Evolutionary conservation across 345 rosid genomes (phyloP).

Genomic region (Eutrema japonicum): DNA sequence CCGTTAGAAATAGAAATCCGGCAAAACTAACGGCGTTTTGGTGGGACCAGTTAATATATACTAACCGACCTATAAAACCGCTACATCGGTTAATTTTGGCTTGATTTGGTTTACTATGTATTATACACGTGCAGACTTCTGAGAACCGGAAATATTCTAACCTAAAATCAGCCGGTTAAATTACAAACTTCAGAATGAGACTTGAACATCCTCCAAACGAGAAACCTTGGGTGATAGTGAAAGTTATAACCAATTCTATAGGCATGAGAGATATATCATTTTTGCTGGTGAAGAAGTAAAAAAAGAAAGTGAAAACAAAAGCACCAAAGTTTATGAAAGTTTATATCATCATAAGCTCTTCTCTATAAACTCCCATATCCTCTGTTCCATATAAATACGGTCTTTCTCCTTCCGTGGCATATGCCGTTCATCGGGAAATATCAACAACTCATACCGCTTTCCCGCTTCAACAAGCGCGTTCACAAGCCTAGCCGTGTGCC

Average conservation of each 20-base stretch:
- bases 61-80: too few species aligned
- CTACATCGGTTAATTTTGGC: too few species aligned
- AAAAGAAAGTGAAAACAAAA: not conserved
- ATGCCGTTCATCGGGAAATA: slow-evolving; percentile 91
- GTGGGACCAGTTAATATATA: too few species aligned
- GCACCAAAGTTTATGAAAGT: slow-evolving; percentile 8
- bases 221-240: not conserved
- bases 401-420: slow-evolving; percentile 71
- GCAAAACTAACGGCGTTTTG: too few species aligned
- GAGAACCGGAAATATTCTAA: not conserved
- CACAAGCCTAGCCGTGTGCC: slow-evolving; percentile 90
- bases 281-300: not conserved
- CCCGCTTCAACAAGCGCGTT: slow-evolving; percentile 76
- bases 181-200: too few species aligned
- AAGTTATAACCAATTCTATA: slow-evolving; percentile 8
- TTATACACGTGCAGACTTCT: too few species aligned
- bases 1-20: too few species aligned
- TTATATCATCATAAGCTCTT: slow-evolving; percentile 54
- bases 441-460: slow-evolving; percentile 72
- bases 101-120: too few species aligned
- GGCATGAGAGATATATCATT: not conserved
- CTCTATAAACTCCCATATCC: slow-evolving; percentile 89
- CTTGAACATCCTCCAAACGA: too few species aligned
- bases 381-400: slow-evolving; percentile 87
- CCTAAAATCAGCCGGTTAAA: too few species aligned